Percentiles rank a stretch among this genome's conserved stretches.
phyloP scores from a whole-genome alignment of 2,329 filamentous ascomycete species.

The Scedosporium dehoogii region DNA sequence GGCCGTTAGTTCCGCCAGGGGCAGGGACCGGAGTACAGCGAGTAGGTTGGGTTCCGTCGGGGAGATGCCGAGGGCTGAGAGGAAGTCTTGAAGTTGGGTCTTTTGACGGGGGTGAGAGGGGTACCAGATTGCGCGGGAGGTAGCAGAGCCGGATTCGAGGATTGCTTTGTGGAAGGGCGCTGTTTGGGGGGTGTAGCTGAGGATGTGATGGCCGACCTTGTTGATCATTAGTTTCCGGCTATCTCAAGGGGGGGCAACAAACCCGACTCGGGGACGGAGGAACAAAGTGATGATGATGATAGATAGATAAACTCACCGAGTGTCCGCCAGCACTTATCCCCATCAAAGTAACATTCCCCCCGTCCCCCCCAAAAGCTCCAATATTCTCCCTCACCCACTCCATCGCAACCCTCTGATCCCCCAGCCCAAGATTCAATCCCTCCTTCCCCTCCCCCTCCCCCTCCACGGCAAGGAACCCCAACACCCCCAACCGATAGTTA shows the following conservation, averaged over 20 bases:
- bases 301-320: slow-evolving; percentile 32
- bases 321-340: slow-evolving; percentile 54
- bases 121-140: slow-evolving; percentile 41
- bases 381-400: slow-evolving; percentile 54
- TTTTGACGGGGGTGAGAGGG: slow-evolving; percentile 47
- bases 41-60: slow-evolving; percentile 30
- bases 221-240: slow-evolving; percentile 10
- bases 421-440: slow-evolving; percentile 47
- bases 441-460: slow-evolving; percentile 33
- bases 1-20: slow-evolving; percentile 23
- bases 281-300: slow-evolving; percentile 8
- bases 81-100: slow-evolving; percentile 43
- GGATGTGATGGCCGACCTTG: slow-evolving; percentile 58
- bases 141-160: slow-evolving; percentile 47
- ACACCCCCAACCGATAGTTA: slow-evolving; percentile 53
- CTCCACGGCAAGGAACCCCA: slow-evolving; percentile 57
- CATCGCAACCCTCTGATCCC: slow-evolving; percentile 49
- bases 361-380: slow-evolving; percentile 49
- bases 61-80: slow-evolving; percentile 30
- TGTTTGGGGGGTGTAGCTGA: slow-evolving; percentile 33
- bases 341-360: slow-evolving; percentile 47
- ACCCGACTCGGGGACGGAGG: slow-evolving; percentile 9
- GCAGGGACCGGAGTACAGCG: slow-evolving; percentile 33
- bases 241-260: slow-evolving; percentile 4
- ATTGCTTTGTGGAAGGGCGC: slow-evolving; percentile 43